Percentiles rank a stretch among this genome's conserved stretches.
Conservation (phyloP, 129 eudicot species). For the Glebionis coronaria region DNA sequence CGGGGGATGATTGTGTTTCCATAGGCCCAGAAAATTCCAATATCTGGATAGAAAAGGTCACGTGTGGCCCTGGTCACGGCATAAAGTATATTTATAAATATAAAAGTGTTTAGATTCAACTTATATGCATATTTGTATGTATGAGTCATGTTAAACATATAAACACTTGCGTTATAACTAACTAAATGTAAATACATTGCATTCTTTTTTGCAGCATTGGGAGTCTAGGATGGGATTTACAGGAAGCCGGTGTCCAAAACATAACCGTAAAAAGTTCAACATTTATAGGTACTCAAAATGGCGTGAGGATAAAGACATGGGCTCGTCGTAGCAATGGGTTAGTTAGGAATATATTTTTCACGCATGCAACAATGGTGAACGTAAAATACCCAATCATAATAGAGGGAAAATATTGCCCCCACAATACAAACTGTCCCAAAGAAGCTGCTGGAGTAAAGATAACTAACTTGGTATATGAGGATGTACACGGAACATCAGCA, state of each 20-base stretch:
- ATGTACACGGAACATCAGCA: slow-evolving; percentile 22
- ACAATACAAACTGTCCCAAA: slow-evolving; percentile 3
- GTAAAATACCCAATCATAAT: slow-evolving; percentile 9
- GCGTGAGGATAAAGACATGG: slow-evolving; percentile 21
- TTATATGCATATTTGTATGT: too few species aligned
- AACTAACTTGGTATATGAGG: slow-evolving; percentile 16
- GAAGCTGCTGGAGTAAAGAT: slow-evolving; percentile 4
- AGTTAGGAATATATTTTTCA: neutral
- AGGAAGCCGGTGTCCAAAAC: slow-evolving; percentile 20
- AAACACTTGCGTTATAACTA: too few species aligned
- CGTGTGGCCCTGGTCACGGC: too few species aligned
- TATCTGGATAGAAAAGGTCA: too few species aligned
- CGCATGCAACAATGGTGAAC: slow-evolving; percentile 11
- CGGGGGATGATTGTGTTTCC: too few species aligned
- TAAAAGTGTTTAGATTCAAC: too few species aligned
- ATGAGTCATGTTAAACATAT: too few species aligned
- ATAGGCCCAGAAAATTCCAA: too few species aligned
- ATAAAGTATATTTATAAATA: too few species aligned
- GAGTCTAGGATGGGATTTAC: slow-evolving; percentile 20
- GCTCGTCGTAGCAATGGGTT: slow-evolving; percentile 23
- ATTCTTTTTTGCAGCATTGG: slow-evolving; percentile 8
- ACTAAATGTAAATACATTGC: too few species aligned
- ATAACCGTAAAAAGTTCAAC: slow-evolving; percentile 10
- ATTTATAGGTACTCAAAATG: slow-evolving; percentile 13
- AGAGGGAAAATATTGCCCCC: slow-evolving; percentile 14